A percentile compares a stretch with the other conserved stretches of the same genome.
Evolutionary conservation across 805 yeast species (phyloP).

Genomic region (Blastobotrys peoriensis): DNA sequence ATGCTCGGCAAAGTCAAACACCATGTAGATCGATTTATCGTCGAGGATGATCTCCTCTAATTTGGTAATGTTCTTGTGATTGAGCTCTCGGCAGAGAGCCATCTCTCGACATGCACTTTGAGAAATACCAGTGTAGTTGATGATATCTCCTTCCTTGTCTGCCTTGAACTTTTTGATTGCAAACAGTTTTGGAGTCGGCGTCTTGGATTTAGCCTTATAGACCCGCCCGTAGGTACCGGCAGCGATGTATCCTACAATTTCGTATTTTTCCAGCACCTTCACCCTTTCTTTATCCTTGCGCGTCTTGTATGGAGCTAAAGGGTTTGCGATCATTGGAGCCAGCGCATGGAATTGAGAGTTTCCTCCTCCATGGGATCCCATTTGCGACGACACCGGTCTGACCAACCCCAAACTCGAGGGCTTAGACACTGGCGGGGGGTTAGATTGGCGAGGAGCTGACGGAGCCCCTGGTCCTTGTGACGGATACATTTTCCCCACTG

Average conservation of each 20-base stretch:
- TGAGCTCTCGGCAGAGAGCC: constrained; percentile 85
- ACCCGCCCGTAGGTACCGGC: constrained; percentile 98
- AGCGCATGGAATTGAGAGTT: constrained; percentile 3
- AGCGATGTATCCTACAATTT: constrained; percentile 90
- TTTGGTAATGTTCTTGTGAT: constrained; percentile 71
- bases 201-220: constrained; percentile 64
- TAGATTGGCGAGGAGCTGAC: not conserved
- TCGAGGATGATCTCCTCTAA: constrained; percentile 81
- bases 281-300: constrained; percentile 61
- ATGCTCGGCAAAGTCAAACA: constrained; percentile 94
- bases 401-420: not conserved
- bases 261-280: constrained; percentile 78
- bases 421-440: not conserved
- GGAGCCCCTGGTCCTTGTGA: not conserved
- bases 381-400: not conserved
- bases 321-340: constrained; percentile 24
- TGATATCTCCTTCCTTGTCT: constrained; percentile 83
- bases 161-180: constrained; percentile 96
- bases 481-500: not conserved
- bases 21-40: constrained; percentile 86
- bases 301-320: constrained; percentile 44
- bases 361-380: not conserved
- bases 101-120: constrained; percentile 96
- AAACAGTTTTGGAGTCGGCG: constrained; percentile 34
- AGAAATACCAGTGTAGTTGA: constrained; percentile 90